phyloP scores from a whole-genome alignment of 2,329 filamentous ascomycete species.

The Apiospora kogelbergensis region DNA sequence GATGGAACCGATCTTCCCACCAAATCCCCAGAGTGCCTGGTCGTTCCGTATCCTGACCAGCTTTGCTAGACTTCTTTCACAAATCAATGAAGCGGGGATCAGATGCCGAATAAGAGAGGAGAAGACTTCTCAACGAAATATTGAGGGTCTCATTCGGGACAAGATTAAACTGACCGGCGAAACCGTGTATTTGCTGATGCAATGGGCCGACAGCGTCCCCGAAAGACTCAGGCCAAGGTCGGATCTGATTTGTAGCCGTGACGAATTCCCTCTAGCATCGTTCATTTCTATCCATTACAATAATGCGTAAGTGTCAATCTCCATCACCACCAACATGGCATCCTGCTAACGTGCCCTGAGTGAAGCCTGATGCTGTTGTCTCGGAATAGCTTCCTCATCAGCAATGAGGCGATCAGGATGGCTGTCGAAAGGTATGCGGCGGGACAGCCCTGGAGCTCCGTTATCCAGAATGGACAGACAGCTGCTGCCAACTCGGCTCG shows the following conservation, averaged over 20 bases:
- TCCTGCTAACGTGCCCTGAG: background rate
- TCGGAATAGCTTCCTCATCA: conserved; percentile 13
- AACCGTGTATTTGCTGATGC: conserved; percentile 9
- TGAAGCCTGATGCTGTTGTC: conserved; percentile 12
- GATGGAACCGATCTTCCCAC: background rate
- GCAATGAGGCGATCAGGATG: conserved; percentile 10
- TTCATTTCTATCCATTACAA: conserved; percentile 16
- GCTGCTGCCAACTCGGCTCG: conserved; percentile 11
- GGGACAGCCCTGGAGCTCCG: conserved; percentile 11
- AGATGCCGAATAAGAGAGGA: conserved; percentile 11
- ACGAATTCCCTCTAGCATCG: conserved; percentile 12
- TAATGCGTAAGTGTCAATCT: conserved; percentile 7
- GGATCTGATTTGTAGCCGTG: conserved; percentile 11
- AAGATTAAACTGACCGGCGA: conserved; percentile 13
- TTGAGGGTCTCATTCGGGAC: conserved; percentile 12
- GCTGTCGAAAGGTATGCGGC: conserved; percentile 6
- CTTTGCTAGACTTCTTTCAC: background rate
- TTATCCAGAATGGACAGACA: conserved; percentile 13
- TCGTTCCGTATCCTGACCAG: conserved; percentile 10
- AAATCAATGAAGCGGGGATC: conserved; percentile 9
- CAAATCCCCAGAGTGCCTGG: background rate
- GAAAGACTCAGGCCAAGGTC: conserved; percentile 11
- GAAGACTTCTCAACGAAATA: background rate
- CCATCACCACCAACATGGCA: background rate
- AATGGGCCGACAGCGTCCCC: conserved; percentile 11